Base-by-base conservation (phyloP, 352 stramenopile species). In the Phytophthora sp. region DNA sequence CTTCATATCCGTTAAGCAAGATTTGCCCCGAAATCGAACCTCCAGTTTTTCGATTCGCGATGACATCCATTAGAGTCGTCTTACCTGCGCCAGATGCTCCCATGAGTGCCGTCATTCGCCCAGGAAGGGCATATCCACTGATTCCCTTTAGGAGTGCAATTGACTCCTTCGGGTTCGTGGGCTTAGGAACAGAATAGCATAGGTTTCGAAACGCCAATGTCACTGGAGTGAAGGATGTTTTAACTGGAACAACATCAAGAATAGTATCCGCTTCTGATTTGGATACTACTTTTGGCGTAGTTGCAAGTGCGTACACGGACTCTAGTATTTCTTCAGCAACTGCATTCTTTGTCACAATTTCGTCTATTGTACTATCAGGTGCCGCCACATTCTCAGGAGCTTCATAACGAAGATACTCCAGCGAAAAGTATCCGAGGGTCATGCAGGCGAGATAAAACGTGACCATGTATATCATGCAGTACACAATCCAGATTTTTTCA, bases 21-120 rank as follows among this genome's bases (percentile, higher is more conserved):
- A 65, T 65, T 35, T 65, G 38, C 3, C 56, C 56, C 4, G 56
- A 59, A 21, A 59, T 52, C 2, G 21, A 34, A 2, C 92, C 91
- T 28, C 76, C 80, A 23, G 74, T 89, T 67, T 98, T 98, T 30
- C 92, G 71, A n/a, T 91, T 70, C 1, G 91, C 87, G 35, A 98
- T 91, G 2, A 97, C 91, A 72, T 98, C 91, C 61, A 97, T 88
- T 10, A 98, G 66, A 3, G 92, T 98, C 3, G 84, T 28, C 62
- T 98, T 97, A 0, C 91, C 89, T 28, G 84, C 79, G 17, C 83
- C 81, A 13, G 58, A 71, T 7, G 69, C 63, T 7, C 79, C 79
- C 71, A 87, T 86, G 9, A 89, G 35, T n/a, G 79, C 78, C 6
- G 69, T 76, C 43, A 89, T 80, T 30, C 12, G 44, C 4, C 51